Percentiles rank a stretch among this genome's conserved stretches.
Conservation (phyloP, 2,329 filamentous ascomycete species). For the Arthrobotrys iridis region DNA sequence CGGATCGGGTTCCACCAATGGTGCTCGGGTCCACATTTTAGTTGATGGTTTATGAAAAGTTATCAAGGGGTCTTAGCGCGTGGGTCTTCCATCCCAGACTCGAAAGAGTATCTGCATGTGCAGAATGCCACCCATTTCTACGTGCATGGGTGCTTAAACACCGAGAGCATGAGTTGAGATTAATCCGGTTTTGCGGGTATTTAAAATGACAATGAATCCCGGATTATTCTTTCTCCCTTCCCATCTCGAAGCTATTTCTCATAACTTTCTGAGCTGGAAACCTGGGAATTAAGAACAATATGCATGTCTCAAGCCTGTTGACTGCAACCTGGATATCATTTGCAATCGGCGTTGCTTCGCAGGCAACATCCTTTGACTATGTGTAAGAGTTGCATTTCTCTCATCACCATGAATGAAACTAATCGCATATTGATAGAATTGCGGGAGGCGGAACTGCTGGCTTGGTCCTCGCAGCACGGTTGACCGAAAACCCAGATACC, state of each 20-base stretch:
- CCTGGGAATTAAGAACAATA: not conserved
- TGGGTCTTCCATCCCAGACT: not conserved
- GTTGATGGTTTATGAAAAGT: too few species aligned
- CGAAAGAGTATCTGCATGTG: not conserved
- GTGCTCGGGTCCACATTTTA: not conserved
- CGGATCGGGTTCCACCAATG: constrained; percentile 21
- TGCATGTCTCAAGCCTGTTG: constrained; percentile 24
- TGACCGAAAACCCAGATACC: constrained; percentile 59
- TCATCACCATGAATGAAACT: not conserved
- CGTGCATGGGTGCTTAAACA: not conserved
- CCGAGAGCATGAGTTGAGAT: not conserved
- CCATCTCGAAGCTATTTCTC: not conserved
- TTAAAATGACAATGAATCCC: not conserved
- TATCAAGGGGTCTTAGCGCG: not conserved
- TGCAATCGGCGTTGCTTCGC: constrained; percentile 17
- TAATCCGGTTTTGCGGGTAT: not conserved
- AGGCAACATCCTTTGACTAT: constrained; percentile 38
- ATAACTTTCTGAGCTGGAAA: not conserved
- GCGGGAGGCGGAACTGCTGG: constrained; percentile 59
- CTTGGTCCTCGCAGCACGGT: constrained; percentile 58
- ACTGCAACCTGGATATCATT: not conserved
- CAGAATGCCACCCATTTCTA: not conserved
- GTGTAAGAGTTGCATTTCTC: constrained; percentile 12
- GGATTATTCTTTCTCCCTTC: constrained; percentile 28
- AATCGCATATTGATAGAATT: constrained; percentile 57